Percentiles rank a stretch among this genome's conserved stretches.
These are phyloP conservation scores for Pichia eremophila DNA, from an alignment of 805 yeast species.

Conservation along the genomic window DNA sequence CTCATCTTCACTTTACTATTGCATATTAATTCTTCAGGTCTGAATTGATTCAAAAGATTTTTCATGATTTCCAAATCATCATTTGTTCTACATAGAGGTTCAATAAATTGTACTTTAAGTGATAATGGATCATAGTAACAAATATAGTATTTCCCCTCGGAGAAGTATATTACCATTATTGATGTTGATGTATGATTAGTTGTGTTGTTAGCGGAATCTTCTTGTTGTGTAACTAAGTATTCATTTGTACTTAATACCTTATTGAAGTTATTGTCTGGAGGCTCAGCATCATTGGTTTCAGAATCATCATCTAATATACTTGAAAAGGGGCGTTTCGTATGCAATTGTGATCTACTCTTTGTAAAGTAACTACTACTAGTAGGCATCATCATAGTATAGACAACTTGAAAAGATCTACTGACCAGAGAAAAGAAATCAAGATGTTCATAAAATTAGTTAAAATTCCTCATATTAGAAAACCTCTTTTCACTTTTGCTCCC, in stretches of 20 bases:
- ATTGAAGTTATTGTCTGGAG: not conserved
- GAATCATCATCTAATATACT: not conserved
- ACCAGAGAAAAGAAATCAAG: too few species aligned
- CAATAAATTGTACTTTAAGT: conserved; percentile 5
- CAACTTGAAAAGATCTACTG: too few species aligned
- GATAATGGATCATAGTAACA: not conserved
- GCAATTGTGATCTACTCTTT: not conserved
- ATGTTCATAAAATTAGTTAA: too few species aligned
- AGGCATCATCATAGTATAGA: too few species aligned
- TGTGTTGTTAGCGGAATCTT: not conserved
- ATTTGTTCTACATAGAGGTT: conserved; percentile 1
- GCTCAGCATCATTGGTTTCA: not conserved
- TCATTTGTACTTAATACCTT: not conserved
- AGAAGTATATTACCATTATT: not conserved
- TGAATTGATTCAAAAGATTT: not conserved
- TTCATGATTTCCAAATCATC: not conserved
- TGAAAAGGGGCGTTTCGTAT: not conserved
- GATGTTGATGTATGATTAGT: not conserved
- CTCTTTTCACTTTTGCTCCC: too few species aligned
- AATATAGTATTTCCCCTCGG: not conserved
- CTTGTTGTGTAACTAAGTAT: not conserved
- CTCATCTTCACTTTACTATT: conserved; percentile 4
- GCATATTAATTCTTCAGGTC: conserved; percentile 8
- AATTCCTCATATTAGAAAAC: too few species aligned
- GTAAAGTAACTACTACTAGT: too few species aligned